Percentiles rank a stretch among this genome's conserved stretches.
These are phyloP conservation scores for Saccharata proteae DNA, from an alignment of 2,329 filamentous ascomycete genomes.

Conservation along the genomic window DNA sequence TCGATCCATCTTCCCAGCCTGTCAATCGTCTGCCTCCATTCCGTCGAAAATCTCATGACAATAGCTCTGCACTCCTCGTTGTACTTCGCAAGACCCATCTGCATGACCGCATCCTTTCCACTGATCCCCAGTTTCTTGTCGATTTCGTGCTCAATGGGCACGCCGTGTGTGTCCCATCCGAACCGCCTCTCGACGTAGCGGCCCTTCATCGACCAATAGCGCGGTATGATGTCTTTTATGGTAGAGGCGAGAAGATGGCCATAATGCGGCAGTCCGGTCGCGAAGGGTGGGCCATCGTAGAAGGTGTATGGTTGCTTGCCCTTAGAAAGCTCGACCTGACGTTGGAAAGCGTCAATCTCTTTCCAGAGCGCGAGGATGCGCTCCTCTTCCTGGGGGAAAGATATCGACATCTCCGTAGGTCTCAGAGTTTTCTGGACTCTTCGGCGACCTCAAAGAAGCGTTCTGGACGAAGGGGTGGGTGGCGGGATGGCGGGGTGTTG, in stretches of 20 bases:
- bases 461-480: too few relatives aligned
- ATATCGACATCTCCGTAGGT: conserved; percentile 7
- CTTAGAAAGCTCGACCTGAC: conserved; percentile 75
- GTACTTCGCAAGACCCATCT: conserved; percentile 79
- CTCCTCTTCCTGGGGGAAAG: conserved; percentile 83
- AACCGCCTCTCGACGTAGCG: conserved; percentile 85
- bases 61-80: conserved; percentile 86
- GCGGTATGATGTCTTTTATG: conserved; percentile 92
- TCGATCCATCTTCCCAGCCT: conserved; percentile 91
- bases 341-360: conserved; percentile 82
- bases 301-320: conserved; percentile 82
- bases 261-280: conserved; percentile 51
- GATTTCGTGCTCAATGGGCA: conserved; percentile 94
- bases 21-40: conserved; percentile 84
- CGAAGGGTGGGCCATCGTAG: conserved; percentile 58
- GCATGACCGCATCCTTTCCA: conserved; percentile 72
- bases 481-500: too few relatives aligned
- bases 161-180: conserved; percentile 89
- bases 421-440: too few relatives aligned
- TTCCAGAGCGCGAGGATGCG: conserved; percentile 74
- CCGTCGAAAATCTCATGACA: conserved; percentile 78
- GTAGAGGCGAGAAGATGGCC: conserved; percentile 79
- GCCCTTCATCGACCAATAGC: conserved; percentile 97
- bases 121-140: conserved; percentile 91
- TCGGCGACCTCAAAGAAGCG: too few relatives aligned